Evolutionary conservation across 148 eudicot genomes (phyloP).

Genomic region (Rhododendron henanense): DNA sequence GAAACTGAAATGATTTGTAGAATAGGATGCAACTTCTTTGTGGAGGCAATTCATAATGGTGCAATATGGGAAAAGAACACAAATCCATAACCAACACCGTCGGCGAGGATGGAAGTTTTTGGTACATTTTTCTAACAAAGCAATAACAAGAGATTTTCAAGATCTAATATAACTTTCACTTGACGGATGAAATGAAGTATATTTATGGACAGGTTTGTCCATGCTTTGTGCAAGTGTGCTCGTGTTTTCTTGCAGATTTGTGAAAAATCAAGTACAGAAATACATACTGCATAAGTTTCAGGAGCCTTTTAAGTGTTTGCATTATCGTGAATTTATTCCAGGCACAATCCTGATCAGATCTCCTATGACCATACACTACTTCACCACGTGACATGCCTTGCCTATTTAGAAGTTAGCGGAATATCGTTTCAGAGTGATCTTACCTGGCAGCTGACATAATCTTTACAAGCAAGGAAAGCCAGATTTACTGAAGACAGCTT

Average conservation of each 20-base stretch:
- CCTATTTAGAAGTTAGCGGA: not conserved
- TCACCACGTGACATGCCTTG: not conserved
- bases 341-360: conserved; percentile 2
- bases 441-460: conserved; percentile 94
- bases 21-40: not conserved
- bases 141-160: not conserved
- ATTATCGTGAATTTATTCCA: not conserved
- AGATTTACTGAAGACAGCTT: conserved; percentile 77
- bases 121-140: not conserved
- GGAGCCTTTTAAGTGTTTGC: not conserved
- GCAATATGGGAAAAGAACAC: not conserved
- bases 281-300: not conserved
- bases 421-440: not conserved
- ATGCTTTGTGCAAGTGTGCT: not conserved
- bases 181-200: not conserved
- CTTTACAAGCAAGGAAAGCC: conserved; percentile 91
- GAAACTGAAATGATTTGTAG: not conserved
- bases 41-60: not conserved
- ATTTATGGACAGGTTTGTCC: not conserved
- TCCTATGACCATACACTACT: not conserved
- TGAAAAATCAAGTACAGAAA: not conserved
- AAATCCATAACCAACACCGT: not conserved
- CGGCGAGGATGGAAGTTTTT: not conserved
- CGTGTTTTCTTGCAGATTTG: not conserved
- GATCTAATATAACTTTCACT: not conserved